Percentiles rank a stretch among this genome's conserved stretches.
Evolutionary conservation across 2,329 filamentous ascomycete species (phyloP).

Genomic region (Penicillium frequentans): DNA sequence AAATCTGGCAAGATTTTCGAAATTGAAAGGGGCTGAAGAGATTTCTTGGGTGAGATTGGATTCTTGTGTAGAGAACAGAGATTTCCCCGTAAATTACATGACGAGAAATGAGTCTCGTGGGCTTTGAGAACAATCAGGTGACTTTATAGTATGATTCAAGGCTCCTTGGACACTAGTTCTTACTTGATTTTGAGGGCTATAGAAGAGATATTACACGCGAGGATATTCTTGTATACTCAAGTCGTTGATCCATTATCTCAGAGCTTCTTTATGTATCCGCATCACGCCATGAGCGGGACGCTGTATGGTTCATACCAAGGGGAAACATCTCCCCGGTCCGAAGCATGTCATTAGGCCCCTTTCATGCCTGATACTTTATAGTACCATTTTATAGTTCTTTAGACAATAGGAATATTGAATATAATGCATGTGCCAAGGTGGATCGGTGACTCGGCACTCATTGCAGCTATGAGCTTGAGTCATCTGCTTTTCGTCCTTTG

Average conservation of each 20-base stretch:
- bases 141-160: background rate
- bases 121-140: slow-evolving; percentile 17
- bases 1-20: background rate
- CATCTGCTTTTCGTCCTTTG: background rate
- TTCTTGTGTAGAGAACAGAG: slow-evolving; percentile 9
- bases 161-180: background rate
- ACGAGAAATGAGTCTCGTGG: slow-evolving; percentile 5
- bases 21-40: background rate
- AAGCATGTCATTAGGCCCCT: background rate
- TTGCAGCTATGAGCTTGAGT: background rate
- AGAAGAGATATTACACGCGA: too few species aligned
- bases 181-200: too few species aligned
- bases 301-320: background rate
- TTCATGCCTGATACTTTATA: background rate
- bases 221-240: too few species aligned
- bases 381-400: background rate
- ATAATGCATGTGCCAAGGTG: background rate
- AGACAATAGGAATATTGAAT: background rate
- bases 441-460: background rate
- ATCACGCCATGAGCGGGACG: background rate
- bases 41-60: background rate
- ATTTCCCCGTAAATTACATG: slow-evolving; percentile 19
- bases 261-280: background rate
- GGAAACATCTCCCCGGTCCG: background rate
- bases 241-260: background rate